Evolutionary conservation across 768 basidiomycete species (phyloP), one percentile per base, ranked within the genome.

Genomic region (Harrya chromipes): DNA sequence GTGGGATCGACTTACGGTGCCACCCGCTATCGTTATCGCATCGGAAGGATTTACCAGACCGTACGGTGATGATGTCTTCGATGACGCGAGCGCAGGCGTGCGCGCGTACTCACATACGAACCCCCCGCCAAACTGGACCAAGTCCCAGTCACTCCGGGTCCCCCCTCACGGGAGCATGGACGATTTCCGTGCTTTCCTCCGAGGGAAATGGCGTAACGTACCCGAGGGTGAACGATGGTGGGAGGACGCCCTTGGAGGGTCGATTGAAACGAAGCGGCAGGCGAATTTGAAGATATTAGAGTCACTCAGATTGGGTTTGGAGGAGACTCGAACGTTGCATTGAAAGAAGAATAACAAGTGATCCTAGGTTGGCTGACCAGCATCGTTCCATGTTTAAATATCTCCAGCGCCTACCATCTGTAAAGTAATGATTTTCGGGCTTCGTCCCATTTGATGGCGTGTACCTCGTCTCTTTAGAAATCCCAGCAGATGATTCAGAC

Each of bases 1-100:
- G 63, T 60, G 76, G 20, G 83, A 81, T 0, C 77, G 87, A 1
- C 83, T 90, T 52, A 89, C 85, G 17, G 75, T 88, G 46, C 87
- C 87, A 2, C 88, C 88, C 12, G 73, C 74, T 4, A 50, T 90
- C 52, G 77, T 78, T 11, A 65, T 88, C 29, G 84, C 81, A 1
- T 55, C 70, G 1, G 81, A 84, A 50, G 88, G 88, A 0, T 81
- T 84, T 55, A 61, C 61, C 36, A 57, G 61, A 20, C 64, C 70
- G 4, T 58, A 2, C 20, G 29, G 29, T 13, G 31, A 10, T 0
- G 52, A 50, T 8, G 40, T 24, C 5, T 8, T 26, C 17, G 31
- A 39, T 17, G 12, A 7, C 20, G 4, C 54, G 5, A 20, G 40
- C 13, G 19, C 44, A 4, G 53, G 37, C n/a, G 10, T 20, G 2